These are phyloP conservation scores for Apiotrichum veenhuisii DNA, from an alignment of 1,284 basidiomycete species.

Conservation along the genomic window DNA sequence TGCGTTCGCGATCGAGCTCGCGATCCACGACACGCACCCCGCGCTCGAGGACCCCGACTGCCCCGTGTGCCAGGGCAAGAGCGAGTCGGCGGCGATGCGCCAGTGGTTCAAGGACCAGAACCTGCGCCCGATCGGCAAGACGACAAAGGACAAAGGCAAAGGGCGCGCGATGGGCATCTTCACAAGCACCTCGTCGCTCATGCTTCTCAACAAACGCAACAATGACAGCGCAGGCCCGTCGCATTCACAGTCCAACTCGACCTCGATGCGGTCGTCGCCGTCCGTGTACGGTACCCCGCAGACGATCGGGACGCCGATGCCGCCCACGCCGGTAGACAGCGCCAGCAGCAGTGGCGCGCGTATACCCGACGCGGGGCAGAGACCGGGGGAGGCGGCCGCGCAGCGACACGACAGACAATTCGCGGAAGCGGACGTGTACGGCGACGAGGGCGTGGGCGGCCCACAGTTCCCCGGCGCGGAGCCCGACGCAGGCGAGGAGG, in stretches of 20 bases:
- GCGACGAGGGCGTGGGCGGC: neutral
- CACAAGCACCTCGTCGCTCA: no score
- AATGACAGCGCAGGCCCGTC: no score
- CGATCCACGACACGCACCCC: slow-evolving; percentile 1
- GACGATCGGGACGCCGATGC: neutral
- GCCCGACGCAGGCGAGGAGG: neutral
- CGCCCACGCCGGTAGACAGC: neutral
- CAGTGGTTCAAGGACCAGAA: slow-evolving; percentile 5
- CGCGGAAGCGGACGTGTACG: neutral
- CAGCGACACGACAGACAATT: neutral
- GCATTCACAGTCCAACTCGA: no score
- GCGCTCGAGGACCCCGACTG: neutral
- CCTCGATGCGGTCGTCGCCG: no score
- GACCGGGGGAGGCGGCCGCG: no score
- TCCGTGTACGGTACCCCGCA: neutral
- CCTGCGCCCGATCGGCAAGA: neutral
- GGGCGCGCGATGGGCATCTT: neutral
- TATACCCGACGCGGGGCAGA: no score
- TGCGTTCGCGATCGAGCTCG: slow-evolving; percentile 2
- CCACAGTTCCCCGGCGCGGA: neutral
- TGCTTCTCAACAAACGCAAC: no score
- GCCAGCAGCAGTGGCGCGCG: no score
- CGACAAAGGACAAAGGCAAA: neutral
- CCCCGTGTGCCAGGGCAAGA: neutral
- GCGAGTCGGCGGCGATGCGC: neutral